These are phyloP conservation scores for Isatis tinctoria DNA, from an alignment of 345 rosid genomes.

Conservation along the genomic window DNA sequence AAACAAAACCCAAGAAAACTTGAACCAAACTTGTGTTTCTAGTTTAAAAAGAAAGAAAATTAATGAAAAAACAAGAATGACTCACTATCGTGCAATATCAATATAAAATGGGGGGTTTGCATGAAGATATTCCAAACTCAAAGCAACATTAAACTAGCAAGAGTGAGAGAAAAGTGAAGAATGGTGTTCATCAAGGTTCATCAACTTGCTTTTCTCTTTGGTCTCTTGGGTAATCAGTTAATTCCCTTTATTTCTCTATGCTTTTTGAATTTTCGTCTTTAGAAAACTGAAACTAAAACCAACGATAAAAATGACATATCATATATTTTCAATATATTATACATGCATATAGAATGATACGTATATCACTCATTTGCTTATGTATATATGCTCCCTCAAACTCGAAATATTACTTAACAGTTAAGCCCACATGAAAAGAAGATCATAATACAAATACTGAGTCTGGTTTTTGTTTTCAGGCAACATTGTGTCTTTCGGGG, in stretches of 20 bases:
- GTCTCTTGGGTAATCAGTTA: constrained; percentile 54
- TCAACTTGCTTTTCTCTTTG: constrained; percentile 54
- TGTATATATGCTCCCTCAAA: neutral
- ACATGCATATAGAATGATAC: neutral
- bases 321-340: neutral
- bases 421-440: too few species aligned
- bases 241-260: neutral
- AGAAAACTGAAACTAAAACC: neutral
- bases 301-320: neutral
- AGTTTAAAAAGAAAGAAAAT: neutral
- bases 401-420: too few species aligned
- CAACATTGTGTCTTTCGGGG: constrained; percentile 60
- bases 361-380: neutral
- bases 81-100: constrained; percentile 3
- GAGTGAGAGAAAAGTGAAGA: constrained; percentile 10
- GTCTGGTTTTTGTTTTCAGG: constrained; percentile 35
- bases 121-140: constrained; percentile 14
- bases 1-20: constrained; percentile 15
- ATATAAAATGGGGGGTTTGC: constrained; percentile 22
- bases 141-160: neutral
- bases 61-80: neutral
- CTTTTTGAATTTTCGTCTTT: neutral
- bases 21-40: constrained; percentile 15
- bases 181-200: constrained; percentile 42
- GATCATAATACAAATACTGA: neutral